These are phyloP conservation scores for Datisca glomerata DNA, from an alignment of 306 rosid genomes.

Conservation along the genomic window DNA sequence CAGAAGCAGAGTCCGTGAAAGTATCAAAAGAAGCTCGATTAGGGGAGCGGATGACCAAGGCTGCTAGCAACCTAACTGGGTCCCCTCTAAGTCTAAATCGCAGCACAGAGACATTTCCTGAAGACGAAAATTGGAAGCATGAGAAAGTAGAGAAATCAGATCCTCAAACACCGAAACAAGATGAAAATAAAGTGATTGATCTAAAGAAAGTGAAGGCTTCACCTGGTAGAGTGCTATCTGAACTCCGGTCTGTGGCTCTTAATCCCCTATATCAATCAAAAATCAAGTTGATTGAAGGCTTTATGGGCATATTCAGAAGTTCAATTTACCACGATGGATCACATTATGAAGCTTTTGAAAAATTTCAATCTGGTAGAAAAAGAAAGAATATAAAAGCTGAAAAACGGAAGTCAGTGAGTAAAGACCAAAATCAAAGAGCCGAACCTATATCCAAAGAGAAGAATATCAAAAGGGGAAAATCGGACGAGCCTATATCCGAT, in stretches of 20 bases:
- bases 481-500: neutral
- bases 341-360: constrained; percentile 18
- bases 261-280: constrained; percentile 21
- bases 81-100: constrained; percentile 16
- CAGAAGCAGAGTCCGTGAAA: constrained; percentile 15
- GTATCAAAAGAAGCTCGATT: constrained; percentile 10
- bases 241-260: constrained; percentile 32
- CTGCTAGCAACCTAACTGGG: constrained; percentile 11
- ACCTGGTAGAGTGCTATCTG: constrained; percentile 26
- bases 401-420: constrained; percentile 13
- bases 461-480: constrained; percentile 13
- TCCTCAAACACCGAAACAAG: constrained; percentile 18
- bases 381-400: constrained; percentile 36
- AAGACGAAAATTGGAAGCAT: constrained; percentile 11
- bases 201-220: constrained; percentile 28
- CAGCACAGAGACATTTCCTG: constrained; percentile 12
- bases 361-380: constrained; percentile 30
- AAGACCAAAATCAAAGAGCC: constrained; percentile 14
- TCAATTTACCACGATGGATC: constrained; percentile 41
- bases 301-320: constrained; percentile 36
- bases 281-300: constrained; percentile 19
- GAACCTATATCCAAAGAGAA: constrained; percentile 8
- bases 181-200: constrained; percentile 24
- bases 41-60: constrained; percentile 18
- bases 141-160: constrained; percentile 16